Evolutionary conservation across 257 asterid species (phyloP).

Genomic region (Capsicum pubescens): DNA sequence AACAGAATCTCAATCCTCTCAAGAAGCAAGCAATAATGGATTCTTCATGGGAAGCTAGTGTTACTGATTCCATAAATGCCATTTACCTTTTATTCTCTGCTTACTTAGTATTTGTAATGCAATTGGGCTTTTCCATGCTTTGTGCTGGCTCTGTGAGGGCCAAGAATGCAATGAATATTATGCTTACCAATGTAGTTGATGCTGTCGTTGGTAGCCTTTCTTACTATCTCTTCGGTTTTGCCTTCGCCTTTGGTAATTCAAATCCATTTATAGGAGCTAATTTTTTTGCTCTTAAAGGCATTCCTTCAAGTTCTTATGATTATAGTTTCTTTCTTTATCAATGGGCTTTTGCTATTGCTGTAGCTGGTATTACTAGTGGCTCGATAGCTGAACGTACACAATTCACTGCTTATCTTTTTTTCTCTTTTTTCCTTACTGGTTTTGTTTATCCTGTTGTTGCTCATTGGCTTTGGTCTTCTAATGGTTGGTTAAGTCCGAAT

Average conservation of each 20-base stretch:
- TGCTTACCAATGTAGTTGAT: slow-evolving; percentile 94
- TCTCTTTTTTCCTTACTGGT: slow-evolving; percentile 78
- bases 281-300: slow-evolving; percentile 62
- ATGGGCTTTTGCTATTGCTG: slow-evolving; percentile 95
- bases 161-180: slow-evolving; percentile 86
- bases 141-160: slow-evolving; percentile 96
- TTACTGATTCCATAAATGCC: slow-evolving; percentile 64
- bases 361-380: slow-evolving; percentile 91
- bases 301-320: slow-evolving; percentile 55
- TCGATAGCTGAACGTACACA: slow-evolving; percentile 90
- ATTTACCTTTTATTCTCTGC: slow-evolving; percentile 88
- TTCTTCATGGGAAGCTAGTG: slow-evolving; percentile 67
- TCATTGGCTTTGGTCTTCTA: slow-evolving; percentile 85
- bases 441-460: slow-evolving; percentile 88
- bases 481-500: slow-evolving; percentile 84
- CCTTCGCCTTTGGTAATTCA: slow-evolving; percentile 75
- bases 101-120: slow-evolving; percentile 88
- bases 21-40: slow-evolving; percentile 44
- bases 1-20: not conserved
- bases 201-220: slow-evolving; percentile 91
- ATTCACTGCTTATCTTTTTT: slow-evolving; percentile 73
- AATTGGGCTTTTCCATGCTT: slow-evolving; percentile 93
- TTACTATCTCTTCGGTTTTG: slow-evolving; percentile 43
- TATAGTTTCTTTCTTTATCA: slow-evolving; percentile 72
- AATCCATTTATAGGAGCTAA: slow-evolving; percentile 84